Evolutionary conservation across 371 early-diverging fungal genomes (phyloP).

Genomic region (Actinomucor elegans): DNA sequence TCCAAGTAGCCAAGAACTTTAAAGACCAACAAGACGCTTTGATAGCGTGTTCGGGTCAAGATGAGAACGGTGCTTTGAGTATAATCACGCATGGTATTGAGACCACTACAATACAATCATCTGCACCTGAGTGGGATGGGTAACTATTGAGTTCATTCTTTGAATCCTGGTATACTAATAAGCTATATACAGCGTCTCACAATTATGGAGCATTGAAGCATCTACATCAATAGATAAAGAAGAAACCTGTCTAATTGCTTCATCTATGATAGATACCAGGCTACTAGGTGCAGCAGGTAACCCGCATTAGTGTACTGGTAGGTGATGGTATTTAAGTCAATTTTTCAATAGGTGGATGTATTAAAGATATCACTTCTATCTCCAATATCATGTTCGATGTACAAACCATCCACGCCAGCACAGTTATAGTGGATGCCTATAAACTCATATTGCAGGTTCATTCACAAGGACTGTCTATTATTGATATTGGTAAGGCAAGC

Average conservation of each 20-base stretch:
- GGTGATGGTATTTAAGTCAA: no score
- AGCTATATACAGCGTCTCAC: constrained; percentile 1
- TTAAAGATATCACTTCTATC: constrained; percentile 13
- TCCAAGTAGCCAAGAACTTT: constrained; percentile 5
- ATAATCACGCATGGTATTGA: constrained; percentile 26
- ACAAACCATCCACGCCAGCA: constrained; percentile 13
- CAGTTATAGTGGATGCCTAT: neutral
- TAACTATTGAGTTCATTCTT: no score
- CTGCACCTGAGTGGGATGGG: constrained; percentile 30
- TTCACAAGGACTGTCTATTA: constrained; percentile 3
- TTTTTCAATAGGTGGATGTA: constrained; percentile 15
- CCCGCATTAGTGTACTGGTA: neutral
- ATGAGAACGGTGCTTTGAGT: constrained; percentile 25
- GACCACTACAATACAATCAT: constrained; percentile 12
- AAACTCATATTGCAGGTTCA: constrained; percentile 13
- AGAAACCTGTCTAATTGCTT: constrained; percentile 7
- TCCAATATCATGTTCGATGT: neutral
- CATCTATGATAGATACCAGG: constrained; percentile 13
- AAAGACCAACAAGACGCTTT: constrained; percentile 21
- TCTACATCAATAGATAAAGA: neutral
- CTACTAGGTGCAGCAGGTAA: constrained; percentile 13
- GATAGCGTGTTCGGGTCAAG: constrained; percentile 36
- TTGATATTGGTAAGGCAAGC: neutral
- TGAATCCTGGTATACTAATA: no score
- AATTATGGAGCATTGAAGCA: constrained; percentile 7